Evolutionary conservation across 768 basidiomycete species (phyloP), one percentile per base, ranked within the genome.

Genomic region (Macrolepiota dolichaula): DNA sequence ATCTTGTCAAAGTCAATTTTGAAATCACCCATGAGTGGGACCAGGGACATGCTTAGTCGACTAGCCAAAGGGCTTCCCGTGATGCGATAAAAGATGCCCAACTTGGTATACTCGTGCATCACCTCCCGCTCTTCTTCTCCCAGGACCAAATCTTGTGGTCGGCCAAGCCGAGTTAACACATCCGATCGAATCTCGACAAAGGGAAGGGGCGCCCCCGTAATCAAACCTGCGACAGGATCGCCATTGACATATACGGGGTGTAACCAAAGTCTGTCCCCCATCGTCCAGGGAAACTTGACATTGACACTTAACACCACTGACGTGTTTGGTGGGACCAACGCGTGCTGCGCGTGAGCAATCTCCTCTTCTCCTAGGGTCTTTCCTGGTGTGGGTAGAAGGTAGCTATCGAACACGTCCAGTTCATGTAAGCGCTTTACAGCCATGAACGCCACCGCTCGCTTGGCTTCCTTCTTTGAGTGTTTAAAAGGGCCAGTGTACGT

Each of bases 341-440:
- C 13, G 81, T 19, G 27, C 32, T 9, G 42, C 2, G 58, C 85
- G 54, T 88, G 85, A 0, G 79, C 77, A 64, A 87, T 85, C 56
- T 83, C 78, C 29, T 80, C 76, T 22, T 75, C 79, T 32, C 76
- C 78, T 4, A 78, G 82, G 42, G 75, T 75, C 29, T 81, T 72
- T 47, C 79, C 79, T 13, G 85, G 79, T n/a, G 81, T 76, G 0
- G 94, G 94, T 10, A 94, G 79, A 2, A 96, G 80, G 68, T 90
- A 87, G 59, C 94, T 87, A 66, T 96, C 88, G 65, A 95, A 88
- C 4, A 92, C 87, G 29, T 88, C 82, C n/a, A 92, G 74, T 29
- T 78, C 76, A 62, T 87, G 83, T 15, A 96, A 78, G 2, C 77
- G 77, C 65, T 84, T 86, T 22, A 92, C 90, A 2, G 89, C 93